phyloP scores from a whole-genome alignment of 805 yeast species.

The Kluyveromyces dobzhanskii region DNA sequence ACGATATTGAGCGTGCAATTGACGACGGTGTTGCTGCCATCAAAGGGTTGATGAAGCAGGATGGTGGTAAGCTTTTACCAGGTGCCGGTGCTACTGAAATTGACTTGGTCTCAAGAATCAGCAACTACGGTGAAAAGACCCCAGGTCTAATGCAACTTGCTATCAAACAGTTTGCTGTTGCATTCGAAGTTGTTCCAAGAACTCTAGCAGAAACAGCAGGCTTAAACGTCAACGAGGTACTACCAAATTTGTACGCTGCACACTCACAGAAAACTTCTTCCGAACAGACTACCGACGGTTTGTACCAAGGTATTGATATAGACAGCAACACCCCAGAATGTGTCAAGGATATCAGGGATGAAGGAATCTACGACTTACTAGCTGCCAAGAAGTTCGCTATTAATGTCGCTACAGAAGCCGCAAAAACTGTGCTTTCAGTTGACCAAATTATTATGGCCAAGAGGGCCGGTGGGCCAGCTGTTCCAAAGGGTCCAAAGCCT shows the following conservation, averaged over 20 bases:
- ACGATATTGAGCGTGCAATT: constrained; percentile 93
- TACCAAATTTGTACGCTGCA: constrained; percentile 83
- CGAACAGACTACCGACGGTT: constrained; percentile 18
- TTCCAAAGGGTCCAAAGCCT: constrained; percentile 69
- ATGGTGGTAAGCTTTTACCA: constrained; percentile 70
- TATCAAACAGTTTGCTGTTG: constrained; percentile 86
- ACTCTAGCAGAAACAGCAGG: constrained; percentile 93
- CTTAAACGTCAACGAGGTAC: constrained; percentile 78
- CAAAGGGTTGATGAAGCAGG: constrained; percentile 78
- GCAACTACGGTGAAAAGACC: constrained; percentile 83
- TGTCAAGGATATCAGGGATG: constrained; percentile 58
- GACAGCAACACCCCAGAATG: constrained; percentile 66
- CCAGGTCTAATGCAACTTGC: constrained; percentile 92
- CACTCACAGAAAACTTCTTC: constrained; percentile 41
- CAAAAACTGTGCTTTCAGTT: constrained; percentile 79
- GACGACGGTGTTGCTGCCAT: constrained; percentile 94
- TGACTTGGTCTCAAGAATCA: constrained; percentile 71
- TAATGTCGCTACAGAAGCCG: constrained; percentile 91
- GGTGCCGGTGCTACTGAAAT: constrained; percentile 97
- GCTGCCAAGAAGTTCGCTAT: constrained; percentile 81
- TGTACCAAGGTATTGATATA: constrained; percentile 61
- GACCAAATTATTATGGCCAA: constrained; percentile 99
- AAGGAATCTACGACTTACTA: constrained; percentile 70
- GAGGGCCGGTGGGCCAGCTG: constrained; percentile 98
- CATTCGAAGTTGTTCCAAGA: constrained; percentile 91